Evolutionary conservation across 2,329 filamentous ascomycete genomes (phyloP).

Genomic region (Epichloe uncinata): DNA sequence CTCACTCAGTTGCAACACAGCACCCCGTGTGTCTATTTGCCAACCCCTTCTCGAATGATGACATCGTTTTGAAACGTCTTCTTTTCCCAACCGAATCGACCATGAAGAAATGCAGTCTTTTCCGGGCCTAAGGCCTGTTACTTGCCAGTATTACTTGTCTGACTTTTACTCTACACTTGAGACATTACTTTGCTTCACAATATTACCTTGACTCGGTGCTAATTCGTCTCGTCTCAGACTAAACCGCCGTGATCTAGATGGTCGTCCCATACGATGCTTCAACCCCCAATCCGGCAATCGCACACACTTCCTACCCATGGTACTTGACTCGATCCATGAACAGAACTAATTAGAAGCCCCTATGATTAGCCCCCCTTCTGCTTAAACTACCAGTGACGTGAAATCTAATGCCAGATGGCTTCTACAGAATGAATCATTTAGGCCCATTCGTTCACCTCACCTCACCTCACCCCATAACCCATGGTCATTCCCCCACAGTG

Average conservation of each 20-base stretch:
- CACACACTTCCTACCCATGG: too few species aligned
- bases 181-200: constrained; percentile 5
- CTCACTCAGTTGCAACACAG: not conserved
- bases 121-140: constrained; percentile 62
- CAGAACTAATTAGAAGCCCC: too few species aligned
- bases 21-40: too few species aligned
- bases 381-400: too few species aligned
- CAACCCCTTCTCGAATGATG: constrained; percentile 48
- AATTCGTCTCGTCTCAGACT: not conserved
- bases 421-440: too few species aligned
- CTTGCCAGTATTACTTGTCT: constrained; percentile 85
- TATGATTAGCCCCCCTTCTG: too few species aligned
- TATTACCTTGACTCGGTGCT: not conserved
- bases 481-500: too few species aligned
- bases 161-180: constrained; percentile 28
- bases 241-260: not conserved
- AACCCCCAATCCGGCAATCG: too few species aligned
- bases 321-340: too few species aligned
- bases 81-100: constrained; percentile 83
- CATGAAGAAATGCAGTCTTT: constrained; percentile 64
- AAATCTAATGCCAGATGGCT: too few species aligned
- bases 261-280: not conserved
- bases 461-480: too few species aligned
- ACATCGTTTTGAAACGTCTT: constrained; percentile 59
- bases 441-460: too few species aligned